Conservation (phyloP, 1,284 basidiomycete genomes). For the Apiotrichum veenhuisii region DNA sequence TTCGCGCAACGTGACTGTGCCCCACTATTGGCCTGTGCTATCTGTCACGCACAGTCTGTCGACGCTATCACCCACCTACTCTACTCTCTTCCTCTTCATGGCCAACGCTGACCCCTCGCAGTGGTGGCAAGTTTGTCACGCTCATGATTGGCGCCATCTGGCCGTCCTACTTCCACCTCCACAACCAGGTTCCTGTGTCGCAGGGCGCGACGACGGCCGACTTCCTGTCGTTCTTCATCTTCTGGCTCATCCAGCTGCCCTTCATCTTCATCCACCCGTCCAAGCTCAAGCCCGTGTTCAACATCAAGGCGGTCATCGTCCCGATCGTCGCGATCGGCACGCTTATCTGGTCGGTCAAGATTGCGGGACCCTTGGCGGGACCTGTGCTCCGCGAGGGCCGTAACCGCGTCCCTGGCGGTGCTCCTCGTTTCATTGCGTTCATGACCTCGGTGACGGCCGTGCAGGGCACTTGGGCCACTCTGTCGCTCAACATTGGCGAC, state of each 20-base stretch:
- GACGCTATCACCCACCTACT: too few relatives aligned
- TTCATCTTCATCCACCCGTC: constrained; percentile 72
- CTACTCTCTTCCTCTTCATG: background rate
- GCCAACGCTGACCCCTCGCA: constrained; percentile 8
- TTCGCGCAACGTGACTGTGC: too few relatives aligned
- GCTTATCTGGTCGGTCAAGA: constrained; percentile 68
- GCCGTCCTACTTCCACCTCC: constrained; percentile 63
- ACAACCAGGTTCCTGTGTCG: constrained; percentile 60
- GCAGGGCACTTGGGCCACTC: constrained; percentile 40
- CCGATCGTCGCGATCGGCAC: constrained; percentile 66
- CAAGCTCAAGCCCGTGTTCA: constrained; percentile 67
- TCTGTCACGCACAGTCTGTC: too few relatives aligned
- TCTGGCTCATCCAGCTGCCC: constrained; percentile 60
- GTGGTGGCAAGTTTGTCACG: constrained; percentile 31
- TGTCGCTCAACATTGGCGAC: constrained; percentile 70
- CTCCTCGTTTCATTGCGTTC: constrained; percentile 35
- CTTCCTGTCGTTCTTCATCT: constrained; percentile 65
- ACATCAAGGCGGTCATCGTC: constrained; percentile 61
- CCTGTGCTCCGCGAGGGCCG: constrained; percentile 50
- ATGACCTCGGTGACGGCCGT: constrained; percentile 36
- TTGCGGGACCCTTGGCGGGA: constrained; percentile 62
- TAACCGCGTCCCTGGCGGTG: constrained; percentile 27
- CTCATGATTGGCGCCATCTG: constrained; percentile 73
- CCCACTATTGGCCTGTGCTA: too few relatives aligned
- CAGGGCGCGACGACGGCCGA: constrained; percentile 64